A percentile compares a stretch with the other conserved stretches of the same genome.
phyloP scores from a whole-genome alignment of 1,139 yeast genomes.

The Meyerozyma sp. region DNA sequence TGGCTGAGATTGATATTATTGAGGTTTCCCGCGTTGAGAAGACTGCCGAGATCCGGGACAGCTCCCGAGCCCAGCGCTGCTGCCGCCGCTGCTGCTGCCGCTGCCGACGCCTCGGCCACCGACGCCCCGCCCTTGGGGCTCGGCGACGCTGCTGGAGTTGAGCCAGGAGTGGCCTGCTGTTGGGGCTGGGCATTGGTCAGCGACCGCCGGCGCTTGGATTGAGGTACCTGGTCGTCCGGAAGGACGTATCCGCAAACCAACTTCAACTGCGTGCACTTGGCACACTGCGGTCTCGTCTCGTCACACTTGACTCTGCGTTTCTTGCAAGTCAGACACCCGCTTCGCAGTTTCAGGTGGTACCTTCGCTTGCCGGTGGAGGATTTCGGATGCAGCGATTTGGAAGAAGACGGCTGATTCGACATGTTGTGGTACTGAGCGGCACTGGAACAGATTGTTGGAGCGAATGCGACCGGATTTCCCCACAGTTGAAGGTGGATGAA shows the following conservation, averaged over 20 bases:
- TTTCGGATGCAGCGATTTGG: conserved; percentile 5
- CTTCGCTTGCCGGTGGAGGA: conserved; percentile 49
- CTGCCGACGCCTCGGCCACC: not conserved
- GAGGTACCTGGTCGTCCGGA: not conserved
- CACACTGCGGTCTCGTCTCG: conserved; percentile 75
- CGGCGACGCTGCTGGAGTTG: conserved; percentile 3
- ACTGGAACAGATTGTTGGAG: too few species aligned
- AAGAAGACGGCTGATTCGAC: too few species aligned
- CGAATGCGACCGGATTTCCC: not conserved
- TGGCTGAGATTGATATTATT: conserved; percentile 42
- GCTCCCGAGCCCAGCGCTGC: not conserved
- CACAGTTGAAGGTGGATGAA: not conserved
- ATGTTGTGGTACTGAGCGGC: too few species aligned
- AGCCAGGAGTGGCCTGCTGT: conserved; percentile 2
- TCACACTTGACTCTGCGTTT: conserved; percentile 89
- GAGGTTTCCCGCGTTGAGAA: conserved; percentile 40
- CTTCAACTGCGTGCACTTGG: conserved; percentile 72
- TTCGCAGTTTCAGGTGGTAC: conserved; percentile 80
- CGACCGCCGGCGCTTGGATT: not conserved
- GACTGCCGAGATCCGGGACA: conserved; percentile 4
- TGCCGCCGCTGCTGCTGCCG: not conserved
- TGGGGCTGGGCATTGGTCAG: not conserved
- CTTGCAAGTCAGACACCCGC: conserved; percentile 88
- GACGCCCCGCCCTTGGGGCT: conserved; percentile 5
- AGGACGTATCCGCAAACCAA: conserved; percentile 59